Evolutionary conservation across 1,139 yeast genomes (phyloP).

Genomic region (Suhomyces maxii): DNA sequence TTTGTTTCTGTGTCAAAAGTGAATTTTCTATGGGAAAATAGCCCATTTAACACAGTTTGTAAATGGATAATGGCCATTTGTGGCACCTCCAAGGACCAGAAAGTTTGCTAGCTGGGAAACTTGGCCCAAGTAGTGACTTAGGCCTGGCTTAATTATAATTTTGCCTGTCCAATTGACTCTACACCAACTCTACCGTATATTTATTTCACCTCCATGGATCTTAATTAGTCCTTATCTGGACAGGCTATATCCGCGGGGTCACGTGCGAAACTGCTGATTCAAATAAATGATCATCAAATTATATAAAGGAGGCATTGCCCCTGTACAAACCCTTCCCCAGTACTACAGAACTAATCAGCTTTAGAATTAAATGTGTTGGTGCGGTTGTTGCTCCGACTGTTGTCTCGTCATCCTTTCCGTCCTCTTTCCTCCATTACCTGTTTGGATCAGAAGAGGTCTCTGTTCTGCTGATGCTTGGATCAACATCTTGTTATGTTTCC

Average conservation of each 20-base stretch:
- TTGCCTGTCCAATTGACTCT: too few species aligned
- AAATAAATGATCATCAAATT: neutral
- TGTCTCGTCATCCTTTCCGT: conserved; percentile 59
- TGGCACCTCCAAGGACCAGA: too few species aligned
- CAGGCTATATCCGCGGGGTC: neutral
- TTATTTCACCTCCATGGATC: neutral
- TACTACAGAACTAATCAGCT: too few species aligned
- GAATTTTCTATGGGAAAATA: too few species aligned
- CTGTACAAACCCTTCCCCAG: too few species aligned
- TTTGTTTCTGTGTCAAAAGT: too few species aligned
- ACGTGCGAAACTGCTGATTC: neutral
- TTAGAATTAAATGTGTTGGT: conserved; percentile 10
- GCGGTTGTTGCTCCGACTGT: conserved; percentile 43
- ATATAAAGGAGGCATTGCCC: neutral
- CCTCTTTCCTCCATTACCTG: conserved; percentile 71
- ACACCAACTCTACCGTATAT: too few species aligned
- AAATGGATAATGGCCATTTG: too few species aligned
- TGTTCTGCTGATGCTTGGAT: conserved; percentile 63
- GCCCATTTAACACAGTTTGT: too few species aligned
- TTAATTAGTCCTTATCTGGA: neutral
- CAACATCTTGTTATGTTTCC: conserved; percentile 54
- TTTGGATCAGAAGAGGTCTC: conserved; percentile 64
- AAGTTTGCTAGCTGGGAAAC: too few species aligned
- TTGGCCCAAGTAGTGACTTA: too few species aligned
- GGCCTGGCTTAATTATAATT: too few species aligned